Percentiles rank a stretch among this genome's conserved stretches.
These are phyloP conservation scores for Dothiorella sarmentorum DNA, from an alignment of 2,329 filamentous ascomycete genomes.

Conservation along the genomic window DNA sequence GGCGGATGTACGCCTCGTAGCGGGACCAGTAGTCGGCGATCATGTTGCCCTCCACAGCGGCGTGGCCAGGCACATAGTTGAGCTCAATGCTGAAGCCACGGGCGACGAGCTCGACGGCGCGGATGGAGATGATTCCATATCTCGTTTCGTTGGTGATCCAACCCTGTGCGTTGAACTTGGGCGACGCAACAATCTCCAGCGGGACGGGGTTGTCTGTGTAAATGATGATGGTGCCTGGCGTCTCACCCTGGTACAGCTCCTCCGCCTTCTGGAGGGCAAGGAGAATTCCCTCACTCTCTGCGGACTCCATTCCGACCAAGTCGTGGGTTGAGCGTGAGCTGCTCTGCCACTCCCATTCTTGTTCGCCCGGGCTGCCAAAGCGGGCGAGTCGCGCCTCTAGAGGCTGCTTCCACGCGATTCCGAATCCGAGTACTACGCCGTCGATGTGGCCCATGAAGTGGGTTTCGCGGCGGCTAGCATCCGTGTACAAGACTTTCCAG, in stretches of 20 bases:
- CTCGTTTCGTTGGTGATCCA: too few relatives aligned
- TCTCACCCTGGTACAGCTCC: neutral
- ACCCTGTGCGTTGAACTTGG: too few relatives aligned
- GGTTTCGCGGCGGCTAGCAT: too few relatives aligned
- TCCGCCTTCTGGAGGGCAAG: neutral
- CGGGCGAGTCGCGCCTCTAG: too few relatives aligned
- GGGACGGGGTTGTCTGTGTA: neutral
- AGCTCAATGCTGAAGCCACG: neutral
- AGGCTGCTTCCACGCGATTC: too few relatives aligned
- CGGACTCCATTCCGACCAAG: too few relatives aligned
- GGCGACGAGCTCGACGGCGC: neutral
- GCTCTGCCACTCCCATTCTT: neutral
- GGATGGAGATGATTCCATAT: too few relatives aligned
- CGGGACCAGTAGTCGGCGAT: neutral
- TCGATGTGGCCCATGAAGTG: too few relatives aligned
- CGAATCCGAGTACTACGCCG: too few relatives aligned
- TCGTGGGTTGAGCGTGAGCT: too few relatives aligned
- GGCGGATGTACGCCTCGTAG: neutral
- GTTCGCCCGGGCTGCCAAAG: neutral
- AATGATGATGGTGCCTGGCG: neutral
- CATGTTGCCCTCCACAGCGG: neutral
- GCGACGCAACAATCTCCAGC: too few relatives aligned
- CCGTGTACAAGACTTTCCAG: too few relatives aligned
- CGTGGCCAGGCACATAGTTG: neutral
- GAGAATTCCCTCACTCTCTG: neutral